Evolutionary conservation across 83 land plant genomes (phyloP), one percentile per base, ranked within the genome.

Genomic region (Isoetes engelmannii): DNA sequence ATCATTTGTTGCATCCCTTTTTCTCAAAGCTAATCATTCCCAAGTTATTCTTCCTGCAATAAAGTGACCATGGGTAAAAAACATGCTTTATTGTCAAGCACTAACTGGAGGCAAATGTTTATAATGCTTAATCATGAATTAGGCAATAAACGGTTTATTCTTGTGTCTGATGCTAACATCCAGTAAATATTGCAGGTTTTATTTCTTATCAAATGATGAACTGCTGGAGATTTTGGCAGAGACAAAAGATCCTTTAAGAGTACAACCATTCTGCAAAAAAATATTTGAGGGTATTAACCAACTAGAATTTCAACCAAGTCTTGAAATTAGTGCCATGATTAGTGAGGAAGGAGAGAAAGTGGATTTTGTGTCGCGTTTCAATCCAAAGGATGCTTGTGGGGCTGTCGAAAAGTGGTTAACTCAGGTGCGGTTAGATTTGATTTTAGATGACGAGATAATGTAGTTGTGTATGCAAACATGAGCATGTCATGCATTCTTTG

Each of bases 281-380:
- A 79, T 79, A 4, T 79, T 79, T 64, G 81, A 79, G 46, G 81
- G 81, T 44, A 79, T 79, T 9, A 79, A 69, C 46, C 61, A 57
- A 1, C 71, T 79, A 48, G 70, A 79, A 53, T 79, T 79, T 44
- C 65, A 74, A 18, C 6, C 67, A 4, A 74, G 66, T 50, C 61
- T 74, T 60, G 77, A 69, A 5, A 71, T 74, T 48, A 74, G 62
- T 15, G 81, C 81, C 37, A 79, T 79, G 81, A 53, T 79, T 44
- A 79, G 81, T 74, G 81, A 79, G 54, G 81, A 79, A 44, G 78
- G 78, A 21, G 81, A 79, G 51, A 74, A 74, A 50, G 74, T 79
- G 5, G 64, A 46, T 0, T 79, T 79, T 45, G 48, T 74, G 6
- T 69, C 65, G 9, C 15, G 21, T 41, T 74, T 79, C 61, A 79